These are phyloP conservation scores for Pholiota adiposa DNA, from an alignment of 1,284 basidiomycete genomes.

Conservation along the genomic window DNA sequence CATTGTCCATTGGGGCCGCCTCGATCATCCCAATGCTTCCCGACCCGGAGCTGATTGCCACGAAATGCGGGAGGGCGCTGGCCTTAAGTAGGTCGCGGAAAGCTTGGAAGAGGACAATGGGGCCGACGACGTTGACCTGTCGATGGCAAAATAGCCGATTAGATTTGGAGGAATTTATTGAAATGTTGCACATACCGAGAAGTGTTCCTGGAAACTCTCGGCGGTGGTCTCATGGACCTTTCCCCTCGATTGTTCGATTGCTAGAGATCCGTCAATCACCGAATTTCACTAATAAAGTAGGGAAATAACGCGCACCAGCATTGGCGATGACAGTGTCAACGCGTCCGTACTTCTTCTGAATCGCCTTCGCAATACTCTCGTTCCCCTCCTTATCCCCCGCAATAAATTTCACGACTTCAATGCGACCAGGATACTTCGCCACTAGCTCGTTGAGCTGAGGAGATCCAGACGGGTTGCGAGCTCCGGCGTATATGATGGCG, in stretches of 20 bases:
- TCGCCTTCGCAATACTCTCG: background rate
- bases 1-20: background rate
- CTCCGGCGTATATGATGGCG: background rate
- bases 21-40: background rate
- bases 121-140: background rate
- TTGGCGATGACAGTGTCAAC: background rate
- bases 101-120: background rate
- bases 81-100: background rate
- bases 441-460: background rate
- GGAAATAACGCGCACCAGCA: background rate
- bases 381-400: background rate
- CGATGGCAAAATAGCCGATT: background rate
- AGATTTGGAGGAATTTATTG: background rate
- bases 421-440: background rate
- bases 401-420: background rate
- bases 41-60: background rate
- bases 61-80: background rate
- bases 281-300: background rate
- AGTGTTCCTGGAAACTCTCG: background rate
- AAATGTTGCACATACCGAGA: background rate
- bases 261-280: background rate
- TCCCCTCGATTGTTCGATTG: background rate
- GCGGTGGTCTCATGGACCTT: background rate
- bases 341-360: background rate
- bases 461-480: background rate